Percentiles rank a stretch among this genome's conserved stretches.
Evolutionary conservation across 2,329 filamentous ascomycete species (phyloP).

Genomic region (Ophiostoma ips): DNA sequence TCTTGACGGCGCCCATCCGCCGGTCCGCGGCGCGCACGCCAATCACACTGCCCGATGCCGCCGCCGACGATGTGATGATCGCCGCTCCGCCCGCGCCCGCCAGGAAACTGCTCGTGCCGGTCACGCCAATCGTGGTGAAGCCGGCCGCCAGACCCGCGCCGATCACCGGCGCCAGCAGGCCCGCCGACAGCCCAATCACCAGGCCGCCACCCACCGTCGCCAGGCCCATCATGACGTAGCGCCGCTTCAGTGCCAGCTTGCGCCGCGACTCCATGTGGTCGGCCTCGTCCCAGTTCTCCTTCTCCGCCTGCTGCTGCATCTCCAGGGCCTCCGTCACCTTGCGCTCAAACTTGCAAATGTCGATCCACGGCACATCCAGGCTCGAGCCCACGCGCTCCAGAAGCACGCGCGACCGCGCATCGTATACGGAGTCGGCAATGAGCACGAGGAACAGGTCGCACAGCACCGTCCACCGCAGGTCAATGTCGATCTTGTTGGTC

Average conservation of each 20-base stretch:
- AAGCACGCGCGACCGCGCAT: conserved; percentile 71
- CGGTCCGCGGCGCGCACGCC: conserved; percentile 74
- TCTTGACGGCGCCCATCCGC: conserved; percentile 81
- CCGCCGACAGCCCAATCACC: conserved; percentile 89
- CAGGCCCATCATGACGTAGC: conserved; percentile 90
- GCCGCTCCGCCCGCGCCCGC: conserved; percentile 86
- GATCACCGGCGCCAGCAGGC: conserved; percentile 82
- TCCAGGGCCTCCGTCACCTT: conserved; percentile 91
- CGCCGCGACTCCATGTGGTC: conserved; percentile 80
- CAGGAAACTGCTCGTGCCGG: conserved; percentile 76
- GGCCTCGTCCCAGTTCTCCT: conserved; percentile 96
- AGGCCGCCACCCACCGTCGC: conserved; percentile 90
- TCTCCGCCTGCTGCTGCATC: conserved; percentile 89
- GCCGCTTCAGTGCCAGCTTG: conserved; percentile 66
- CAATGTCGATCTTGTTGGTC: conserved; percentile 80
- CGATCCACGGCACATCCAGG: conserved; percentile 73
- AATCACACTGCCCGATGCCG: conserved; percentile 74
- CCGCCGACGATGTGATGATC: conserved; percentile 81
- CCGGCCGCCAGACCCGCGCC: conserved; percentile 87
- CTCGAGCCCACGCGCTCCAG: conserved; percentile 71
- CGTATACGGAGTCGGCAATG: conserved; percentile 93
- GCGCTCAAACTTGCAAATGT: conserved; percentile 95
- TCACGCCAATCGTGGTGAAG: conserved; percentile 87
- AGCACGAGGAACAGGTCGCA: conserved; percentile 91
- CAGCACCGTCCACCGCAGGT: conserved; percentile 90